These are phyloP conservation scores for Cornus kousa DNA, from an alignment of 148 eudicot species.

Conservation along the genomic window DNA sequence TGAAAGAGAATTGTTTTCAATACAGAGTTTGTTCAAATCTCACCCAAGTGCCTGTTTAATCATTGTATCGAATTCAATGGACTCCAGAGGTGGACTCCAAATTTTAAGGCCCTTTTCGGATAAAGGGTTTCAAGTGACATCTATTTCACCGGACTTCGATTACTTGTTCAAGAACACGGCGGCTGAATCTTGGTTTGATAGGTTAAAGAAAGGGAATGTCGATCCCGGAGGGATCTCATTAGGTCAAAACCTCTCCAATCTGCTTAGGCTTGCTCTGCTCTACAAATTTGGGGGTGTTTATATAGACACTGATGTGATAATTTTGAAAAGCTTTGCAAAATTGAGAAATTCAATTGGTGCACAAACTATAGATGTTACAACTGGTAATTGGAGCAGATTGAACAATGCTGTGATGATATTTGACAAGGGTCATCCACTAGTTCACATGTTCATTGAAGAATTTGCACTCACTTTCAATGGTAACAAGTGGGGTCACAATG, in stretches of 20 bases:
- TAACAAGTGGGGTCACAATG: slow-evolving; percentile 89
- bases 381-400: slow-evolving; percentile 70
- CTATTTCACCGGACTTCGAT: slow-evolving; percentile 61
- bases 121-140: slow-evolving; percentile 41
- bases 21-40: slow-evolving; percentile 68
- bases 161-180: slow-evolving; percentile 57
- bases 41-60: slow-evolving; percentile 69
- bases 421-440: slow-evolving; percentile 68
- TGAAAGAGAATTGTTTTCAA: slow-evolving; percentile 46
- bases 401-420: slow-evolving; percentile 83
- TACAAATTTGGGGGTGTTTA: slow-evolving; percentile 83
- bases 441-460: slow-evolving; percentile 65
- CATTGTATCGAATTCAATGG: slow-evolving; percentile 66
- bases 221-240: slow-evolving; percentile 56
- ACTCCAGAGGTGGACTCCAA: slow-evolving; percentile 37
- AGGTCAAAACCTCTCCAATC: slow-evolving; percentile 83
- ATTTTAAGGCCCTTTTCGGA: slow-evolving; percentile 52
- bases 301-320: slow-evolving; percentile 72
- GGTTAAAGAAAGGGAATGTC: slow-evolving; percentile 47
- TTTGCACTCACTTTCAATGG: slow-evolving; percentile 79
- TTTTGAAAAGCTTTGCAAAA: slow-evolving; percentile 48
- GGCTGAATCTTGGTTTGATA: slow-evolving; percentile 54
- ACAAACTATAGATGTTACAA: slow-evolving; percentile 52
- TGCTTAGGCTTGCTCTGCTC: slow-evolving; percentile 65
- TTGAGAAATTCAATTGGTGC: slow-evolving; percentile 73